A percentile compares a stretch with the other conserved stretches of the same genome.
Conservation (phyloP, 441 rosid species). For the Aleurites moluccanus region DNA sequence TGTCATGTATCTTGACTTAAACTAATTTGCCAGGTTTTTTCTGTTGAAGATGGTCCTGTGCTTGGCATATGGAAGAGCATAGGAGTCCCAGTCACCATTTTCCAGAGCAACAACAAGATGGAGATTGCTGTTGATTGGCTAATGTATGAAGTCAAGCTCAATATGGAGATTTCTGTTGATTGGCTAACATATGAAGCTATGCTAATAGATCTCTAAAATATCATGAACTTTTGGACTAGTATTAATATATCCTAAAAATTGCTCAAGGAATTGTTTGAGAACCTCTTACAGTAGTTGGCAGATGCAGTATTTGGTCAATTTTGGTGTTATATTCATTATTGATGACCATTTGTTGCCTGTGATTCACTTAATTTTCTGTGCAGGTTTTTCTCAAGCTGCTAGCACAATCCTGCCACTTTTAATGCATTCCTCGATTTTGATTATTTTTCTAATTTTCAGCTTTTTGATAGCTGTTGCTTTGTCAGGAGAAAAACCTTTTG, state of each 20-base stretch:
- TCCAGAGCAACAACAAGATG: constrained; percentile 37
- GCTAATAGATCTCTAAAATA: constrained; percentile 17
- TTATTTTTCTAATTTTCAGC: not conserved
- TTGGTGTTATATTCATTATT: constrained; percentile 11
- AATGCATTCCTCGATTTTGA: too few relatives aligned
- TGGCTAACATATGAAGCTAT: constrained; percentile 70
- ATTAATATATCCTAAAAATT: not conserved
- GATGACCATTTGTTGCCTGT: not conserved
- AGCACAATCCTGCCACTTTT: not conserved
- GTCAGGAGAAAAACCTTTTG: not conserved
- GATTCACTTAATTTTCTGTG: too few relatives aligned
- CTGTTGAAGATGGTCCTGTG: constrained; percentile 79
- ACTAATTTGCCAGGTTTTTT: constrained; percentile 63
- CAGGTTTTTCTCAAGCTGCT: not conserved
- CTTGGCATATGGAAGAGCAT: constrained; percentile 63
- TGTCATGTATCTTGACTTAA: constrained; percentile 5
- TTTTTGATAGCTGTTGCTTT: not conserved
- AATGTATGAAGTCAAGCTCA: constrained; percentile 47
- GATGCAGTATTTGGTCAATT: not conserved
- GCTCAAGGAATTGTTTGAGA: constrained; percentile 1
- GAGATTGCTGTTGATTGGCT: constrained; percentile 78
- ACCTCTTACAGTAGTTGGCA: not conserved
- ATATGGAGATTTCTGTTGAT: constrained; percentile 51
- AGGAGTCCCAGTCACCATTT: constrained; percentile 56
- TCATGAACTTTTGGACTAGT: not conserved